Evolutionary conservation across 495 filamentous ascomycete species (phyloP), one percentile per base, ranked within the genome.

Genomic region (Neurospora sp.): DNA sequence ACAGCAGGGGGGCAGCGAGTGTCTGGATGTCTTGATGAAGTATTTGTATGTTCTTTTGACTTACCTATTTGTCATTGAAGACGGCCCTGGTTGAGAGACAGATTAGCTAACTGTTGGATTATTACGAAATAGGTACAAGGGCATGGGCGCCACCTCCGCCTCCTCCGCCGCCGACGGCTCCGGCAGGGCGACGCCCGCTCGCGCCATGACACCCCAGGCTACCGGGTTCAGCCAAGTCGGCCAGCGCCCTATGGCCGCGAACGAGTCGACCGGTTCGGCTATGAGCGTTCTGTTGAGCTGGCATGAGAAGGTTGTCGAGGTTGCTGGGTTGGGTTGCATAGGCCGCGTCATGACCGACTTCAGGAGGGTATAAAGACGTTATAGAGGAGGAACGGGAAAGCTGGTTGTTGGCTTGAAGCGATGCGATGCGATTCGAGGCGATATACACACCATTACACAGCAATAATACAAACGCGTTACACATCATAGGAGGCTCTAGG

Each of bases 271-370:
- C 75, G 92, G 93, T 69, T 89, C 93, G 76, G 92, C 91, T 66
- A 97, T 97, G 94, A 97, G 94, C 76, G 94, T 98, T 62, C 79
- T 98, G 78, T 83, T 98, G 75, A 96, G 92, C 79, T 98, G 94
- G 94, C 94, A 97, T 78, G 94, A 98, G 87, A 97, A 96, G 87
- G 84, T 96, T 66, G 93, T 97, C 3, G 94, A 97, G 77, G 88
- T 98, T 76, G 90, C 93, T 23, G 94, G 94, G 44, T 86, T 92
- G 76, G 94, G 94, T 20, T 90, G 91, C 81, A 95, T 98, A 84
- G 91, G 93, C 75, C 86, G 94, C 75, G 90, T 92, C 70, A 97
- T 98, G 94, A 93, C 92, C 35, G 94, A 98, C 85, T 90, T 93
- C 82, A 86, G 94, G 80, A 97, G 90, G 75, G 93, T 97, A 76